These are phyloP conservation scores for Hymenoscyphus occultus DNA, from an alignment of 2,329 filamentous ascomycete genomes.

Conservation along the genomic window DNA sequence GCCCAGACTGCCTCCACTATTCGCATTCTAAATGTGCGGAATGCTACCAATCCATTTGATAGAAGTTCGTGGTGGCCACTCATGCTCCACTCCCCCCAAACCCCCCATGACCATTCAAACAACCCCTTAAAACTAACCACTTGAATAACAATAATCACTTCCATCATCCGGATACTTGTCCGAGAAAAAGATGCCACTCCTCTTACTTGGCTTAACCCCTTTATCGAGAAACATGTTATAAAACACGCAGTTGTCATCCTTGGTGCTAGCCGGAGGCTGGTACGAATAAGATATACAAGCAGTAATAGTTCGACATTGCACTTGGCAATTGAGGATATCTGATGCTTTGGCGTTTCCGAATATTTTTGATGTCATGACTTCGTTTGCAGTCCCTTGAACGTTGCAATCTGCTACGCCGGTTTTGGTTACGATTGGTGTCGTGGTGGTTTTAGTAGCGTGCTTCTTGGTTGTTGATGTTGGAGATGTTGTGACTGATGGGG, in stretches of 20 bases:
- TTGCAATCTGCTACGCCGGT: constrained; percentile 16
- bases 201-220: constrained; percentile 12
- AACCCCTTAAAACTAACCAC: constrained; percentile 8
- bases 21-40: no score
- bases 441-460: not conserved
- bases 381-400: constrained; percentile 16
- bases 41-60: no score
- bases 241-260: constrained; percentile 17
- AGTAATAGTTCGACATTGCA: constrained; percentile 18
- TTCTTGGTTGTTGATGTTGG: not conserved
- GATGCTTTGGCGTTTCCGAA: constrained; percentile 10
- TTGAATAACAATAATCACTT: constrained; percentile 21
- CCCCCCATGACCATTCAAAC: not conserved
- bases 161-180: constrained; percentile 24
- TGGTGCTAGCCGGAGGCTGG: not conserved
- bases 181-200: constrained; percentile 22
- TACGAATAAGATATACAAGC: constrained; percentile 19
- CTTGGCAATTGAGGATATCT: constrained; percentile 17
- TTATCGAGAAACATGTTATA: constrained; percentile 17
- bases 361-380: constrained; percentile 7
- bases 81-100: not conserved
- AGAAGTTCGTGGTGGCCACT: not conserved
- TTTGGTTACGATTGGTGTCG: constrained; percentile 16
- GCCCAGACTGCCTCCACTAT: no score
- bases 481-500: not conserved